Evolutionary conservation across 169 alveolate genomes (phyloP).

Genomic region (Eimeria acervulina): DNA sequence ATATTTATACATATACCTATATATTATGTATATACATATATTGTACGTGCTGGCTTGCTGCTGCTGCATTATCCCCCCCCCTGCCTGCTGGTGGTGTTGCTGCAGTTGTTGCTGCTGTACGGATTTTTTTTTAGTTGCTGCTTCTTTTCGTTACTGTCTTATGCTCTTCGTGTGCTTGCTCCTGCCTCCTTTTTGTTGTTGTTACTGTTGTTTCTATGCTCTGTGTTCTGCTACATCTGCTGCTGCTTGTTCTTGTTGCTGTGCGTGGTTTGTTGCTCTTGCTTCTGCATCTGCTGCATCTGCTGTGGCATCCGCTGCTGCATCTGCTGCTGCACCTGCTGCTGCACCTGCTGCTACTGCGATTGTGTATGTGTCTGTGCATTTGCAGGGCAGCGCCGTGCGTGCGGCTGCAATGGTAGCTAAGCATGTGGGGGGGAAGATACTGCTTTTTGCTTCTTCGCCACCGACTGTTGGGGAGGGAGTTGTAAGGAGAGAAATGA

Average conservation of each 20-base stretch:
- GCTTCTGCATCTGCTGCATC: neutral
- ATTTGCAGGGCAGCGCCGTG: conserved; percentile 92
- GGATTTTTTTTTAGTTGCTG: too few relatives aligned
- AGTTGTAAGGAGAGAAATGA: conserved; percentile 85
- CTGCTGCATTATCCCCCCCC: too few relatives aligned
- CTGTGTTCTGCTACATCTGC: too few relatives aligned
- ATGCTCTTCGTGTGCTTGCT: too few relatives aligned
- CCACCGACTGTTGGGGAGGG: conserved; percentile 90
- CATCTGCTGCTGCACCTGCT: neutral
- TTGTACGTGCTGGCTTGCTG: too few relatives aligned
- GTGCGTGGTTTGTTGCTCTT: neutral
- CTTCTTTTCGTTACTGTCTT: too few relatives aligned
- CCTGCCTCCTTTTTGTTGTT: too few relatives aligned
- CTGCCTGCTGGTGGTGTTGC: neutral
- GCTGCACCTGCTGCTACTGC: neutral
- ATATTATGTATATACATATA: too few relatives aligned
- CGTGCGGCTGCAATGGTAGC: conserved; percentile 95
- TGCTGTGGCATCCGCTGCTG: neutral
- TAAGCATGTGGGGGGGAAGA: conserved; percentile 97
- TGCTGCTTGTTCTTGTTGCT: neutral
- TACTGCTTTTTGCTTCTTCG: conserved; percentile 91
- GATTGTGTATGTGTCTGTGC: neutral
- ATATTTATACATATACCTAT: too few relatives aligned
- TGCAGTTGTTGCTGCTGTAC: neutral
- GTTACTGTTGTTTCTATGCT: too few relatives aligned